Base-by-base conservation (phyloP, 257 asterid genomes). In the Nicotiana obtusifolia region DNA sequence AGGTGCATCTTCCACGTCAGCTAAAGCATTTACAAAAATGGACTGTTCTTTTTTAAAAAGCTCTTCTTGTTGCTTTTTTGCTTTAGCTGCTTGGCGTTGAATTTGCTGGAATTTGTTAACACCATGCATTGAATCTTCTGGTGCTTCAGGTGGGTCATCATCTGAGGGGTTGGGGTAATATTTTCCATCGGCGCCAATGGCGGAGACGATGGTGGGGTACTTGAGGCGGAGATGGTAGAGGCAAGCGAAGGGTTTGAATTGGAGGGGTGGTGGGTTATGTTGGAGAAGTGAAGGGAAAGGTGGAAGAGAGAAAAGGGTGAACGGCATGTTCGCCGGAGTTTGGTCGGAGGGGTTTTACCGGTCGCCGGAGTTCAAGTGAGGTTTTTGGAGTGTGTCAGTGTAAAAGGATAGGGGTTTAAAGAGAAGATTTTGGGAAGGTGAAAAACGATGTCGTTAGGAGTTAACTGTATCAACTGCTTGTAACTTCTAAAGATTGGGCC, bases 91-190 rank as follows among this genome's bases (percentile, higher is more conserved):
- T 47, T 92, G 98, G 86, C 92, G 91, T n/a, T 91, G 95, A 66
- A 95, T 89, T 83, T 95, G 98, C 88, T 95, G 94, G 89, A 94
- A 95, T 49, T 89, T 91, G 89, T 86, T 89, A 86, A 93, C 92
- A 35, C 99, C 99, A 82, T 95, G 99, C 99, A 92, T 94, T 60
- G 99, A 93, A 78, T 95, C 99, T 80, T 95, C 99, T 3, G 95
- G 89, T 54, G 97, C 98, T 86, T 92, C 99, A 0, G 99, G 98
- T 0, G 99, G 99, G 88, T 95, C 99, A 53, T 95, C 97, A 64
- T 93, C 98, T 4, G 97, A 81, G 2, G 99, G 93, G 57, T 69
- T 90, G 2, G 99, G 97, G 85, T 95, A 90, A 88, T 87, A 90
- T 68, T 90, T 93, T 0, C 97, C 99, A 67, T 92, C 97, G 30